Conservation (phyloP, 2,329 filamentous ascomycete species). For the Colletotrichum cordylinicola region DNA sequence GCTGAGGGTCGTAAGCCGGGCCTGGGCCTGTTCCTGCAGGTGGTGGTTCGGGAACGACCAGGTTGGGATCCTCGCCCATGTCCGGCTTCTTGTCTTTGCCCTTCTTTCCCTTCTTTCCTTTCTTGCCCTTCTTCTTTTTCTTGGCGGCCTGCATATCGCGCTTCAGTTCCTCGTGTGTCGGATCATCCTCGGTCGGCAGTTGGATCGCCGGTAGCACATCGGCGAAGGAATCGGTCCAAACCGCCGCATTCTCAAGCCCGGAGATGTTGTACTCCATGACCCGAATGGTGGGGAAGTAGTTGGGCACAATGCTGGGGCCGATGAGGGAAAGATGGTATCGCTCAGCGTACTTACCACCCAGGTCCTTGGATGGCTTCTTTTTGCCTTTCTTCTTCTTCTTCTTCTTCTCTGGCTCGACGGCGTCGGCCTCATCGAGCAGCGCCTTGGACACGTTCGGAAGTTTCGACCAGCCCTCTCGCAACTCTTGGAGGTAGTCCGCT, state of each 20-base stretch:
- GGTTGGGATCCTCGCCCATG: conserved; percentile 63
- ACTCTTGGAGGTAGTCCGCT: conserved; percentile 79
- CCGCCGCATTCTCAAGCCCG: conserved; percentile 66
- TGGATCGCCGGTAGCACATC: background rate
- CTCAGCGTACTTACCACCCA: conserved; percentile 84
- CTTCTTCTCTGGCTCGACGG: conserved; percentile 26
- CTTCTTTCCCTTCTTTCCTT: conserved; percentile 44
- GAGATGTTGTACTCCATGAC: conserved; percentile 94
- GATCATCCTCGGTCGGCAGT: conserved; percentile 20
- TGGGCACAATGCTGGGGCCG: conserved; percentile 87
- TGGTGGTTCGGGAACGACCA: conserved; percentile 74
- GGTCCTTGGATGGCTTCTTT: conserved; percentile 58
- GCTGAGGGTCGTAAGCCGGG: conserved; percentile 87
- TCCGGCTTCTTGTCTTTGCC: conserved; percentile 48
- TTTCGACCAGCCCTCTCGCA: conserved; percentile 79
- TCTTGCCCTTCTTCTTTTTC: conserved; percentile 42
- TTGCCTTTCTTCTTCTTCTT: conserved; percentile 48
- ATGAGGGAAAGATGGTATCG: conserved; percentile 84
- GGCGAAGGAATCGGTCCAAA: conserved; percentile 46
- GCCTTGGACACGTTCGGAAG: conserved; percentile 62
- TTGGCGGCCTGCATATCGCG: conserved; percentile 33
- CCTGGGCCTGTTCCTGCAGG: conserved; percentile 77
- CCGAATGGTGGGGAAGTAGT: conserved; percentile 88
- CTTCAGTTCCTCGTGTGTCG: conserved; percentile 31
- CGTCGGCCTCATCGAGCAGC: conserved; percentile 16